These are phyloP conservation scores for Asterophora lycoperdoides DNA, from an alignment of 768 basidiomycete genomes.

Conservation along the genomic window DNA sequence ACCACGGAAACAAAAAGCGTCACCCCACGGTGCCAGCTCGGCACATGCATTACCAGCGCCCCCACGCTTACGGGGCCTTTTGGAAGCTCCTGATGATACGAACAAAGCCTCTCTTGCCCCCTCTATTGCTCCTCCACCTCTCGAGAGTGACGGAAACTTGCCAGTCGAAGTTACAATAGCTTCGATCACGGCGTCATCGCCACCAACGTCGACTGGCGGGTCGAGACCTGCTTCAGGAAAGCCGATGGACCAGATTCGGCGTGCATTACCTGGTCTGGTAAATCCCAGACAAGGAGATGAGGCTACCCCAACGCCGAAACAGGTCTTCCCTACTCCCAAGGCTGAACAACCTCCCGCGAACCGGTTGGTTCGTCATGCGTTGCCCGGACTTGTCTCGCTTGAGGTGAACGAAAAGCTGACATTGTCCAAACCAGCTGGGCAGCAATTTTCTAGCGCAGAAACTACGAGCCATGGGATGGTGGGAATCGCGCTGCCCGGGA, in stretches of 20 bases:
- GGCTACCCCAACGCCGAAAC: not conserved
- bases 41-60: not conserved
- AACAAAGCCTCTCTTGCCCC: not conserved
- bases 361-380: slow-evolving; percentile 7
- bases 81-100: not conserved
- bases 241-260: not conserved
- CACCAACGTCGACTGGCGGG: not conserved
- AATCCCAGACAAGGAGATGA: not conserved
- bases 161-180: not conserved
- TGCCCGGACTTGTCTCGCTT: slow-evolving; percentile 9
- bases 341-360: not conserved
- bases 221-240: not conserved
- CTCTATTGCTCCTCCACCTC: not conserved
- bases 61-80: not conserved
- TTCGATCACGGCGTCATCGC: too few relatives aligned
- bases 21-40: not conserved
- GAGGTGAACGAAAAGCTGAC: not conserved
- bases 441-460: not conserved
- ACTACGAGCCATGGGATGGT: not conserved
- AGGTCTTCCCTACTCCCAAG: not conserved
- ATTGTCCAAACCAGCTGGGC: not conserved
- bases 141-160: not conserved
- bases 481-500: slow-evolving; percentile 7
- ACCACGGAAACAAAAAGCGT: slow-evolving; percentile 46
- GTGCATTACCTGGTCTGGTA: not conserved